A percentile compares a stretch with the other conserved stretches of the same genome.
Evolutionary conservation across 192 early-diverging fungal species (phyloP).

Genomic region (Backusella luteola): DNA sequence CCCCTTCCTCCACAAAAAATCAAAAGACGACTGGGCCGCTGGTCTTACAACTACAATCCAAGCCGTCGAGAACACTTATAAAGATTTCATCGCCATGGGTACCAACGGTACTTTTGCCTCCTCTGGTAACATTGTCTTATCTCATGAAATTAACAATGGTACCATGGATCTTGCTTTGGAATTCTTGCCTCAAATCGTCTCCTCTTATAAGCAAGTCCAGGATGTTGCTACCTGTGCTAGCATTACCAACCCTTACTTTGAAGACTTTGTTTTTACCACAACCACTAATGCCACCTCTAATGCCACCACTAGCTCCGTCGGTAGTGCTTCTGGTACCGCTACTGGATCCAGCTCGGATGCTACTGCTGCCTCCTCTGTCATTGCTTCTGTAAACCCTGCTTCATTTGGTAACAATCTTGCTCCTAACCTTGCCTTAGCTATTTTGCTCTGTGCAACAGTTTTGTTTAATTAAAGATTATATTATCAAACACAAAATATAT

Average conservation of each 20-base stretch:
- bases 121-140: slow-evolving; percentile 33
- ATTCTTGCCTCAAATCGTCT: slow-evolving; percentile 35
- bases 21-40: slow-evolving; percentile 21
- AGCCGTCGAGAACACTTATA: slow-evolving; percentile 21
- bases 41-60: background rate
- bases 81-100: slow-evolving; percentile 25
- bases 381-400: background rate
- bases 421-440: background rate
- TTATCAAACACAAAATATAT: background rate
- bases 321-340: background rate
- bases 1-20: no score
- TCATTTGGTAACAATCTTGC: background rate
- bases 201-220: slow-evolving; percentile 27
- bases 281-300: background rate
- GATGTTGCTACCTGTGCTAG: slow-evolving; percentile 29
- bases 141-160: slow-evolving; percentile 36
- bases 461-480: background rate
- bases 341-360: background rate
- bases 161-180: slow-evolving; percentile 36
- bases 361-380: background rate
- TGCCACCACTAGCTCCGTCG: background rate
- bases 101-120: slow-evolving; percentile 23
- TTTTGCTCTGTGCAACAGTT: background rate
- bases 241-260: slow-evolving; percentile 36
- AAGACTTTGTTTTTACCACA: slow-evolving; percentile 13